Evolutionary conservation across 345 rosid genomes (phyloP), one percentile per base, ranked within the genome.

Genomic region (Syzygium aromaticum): DNA sequence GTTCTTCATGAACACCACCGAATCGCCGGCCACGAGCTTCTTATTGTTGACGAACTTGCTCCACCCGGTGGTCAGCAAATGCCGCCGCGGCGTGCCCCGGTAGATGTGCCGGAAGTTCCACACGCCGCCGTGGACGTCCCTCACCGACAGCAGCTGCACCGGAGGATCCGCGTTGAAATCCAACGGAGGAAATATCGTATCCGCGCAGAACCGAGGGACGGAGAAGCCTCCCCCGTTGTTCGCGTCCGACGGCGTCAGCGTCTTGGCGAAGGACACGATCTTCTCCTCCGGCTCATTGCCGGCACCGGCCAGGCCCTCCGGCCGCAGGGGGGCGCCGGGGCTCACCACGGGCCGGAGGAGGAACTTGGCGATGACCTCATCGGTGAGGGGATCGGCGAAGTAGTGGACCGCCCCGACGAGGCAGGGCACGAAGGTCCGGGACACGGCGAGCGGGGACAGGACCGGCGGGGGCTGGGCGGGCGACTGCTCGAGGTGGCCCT

Each of bases 181-280:
- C n/a, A 98, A 92, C 6, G 92, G 92, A 84, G 99, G 99, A 87
- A 96, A 96, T 12, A 98, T 93, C 0, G 95, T 93, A 86, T 96
- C 99, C 1, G 98, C 99, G 51, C 99, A 98, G 87, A 92, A 96
- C 77, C 98, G 92, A 49, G 98, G 99, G 59, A 98, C 99, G 21
- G 99, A 97, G 91, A 97, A 97, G 2, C 99, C 98, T 11, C 99
- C 99, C 19, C 99, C 99, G 51, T 95, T 96, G 88, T 97, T 96
- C 23, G 99, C 99, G 87, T 98, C 99, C 2, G 99, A 95, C 56
- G 98, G 95, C 78, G 98, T 96, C 17, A 98, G 84, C 64, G 93
- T 90, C 93, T 98, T 98, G 0, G 99, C 96, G 73, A 94, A 95
- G 38, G 95, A 90, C 52, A 87, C 53, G 51, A 95, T 87, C 93